Evolutionary conservation across 78 protist species (phyloP).

Genomic region (Planoprotostelium fungivorum): DNA sequence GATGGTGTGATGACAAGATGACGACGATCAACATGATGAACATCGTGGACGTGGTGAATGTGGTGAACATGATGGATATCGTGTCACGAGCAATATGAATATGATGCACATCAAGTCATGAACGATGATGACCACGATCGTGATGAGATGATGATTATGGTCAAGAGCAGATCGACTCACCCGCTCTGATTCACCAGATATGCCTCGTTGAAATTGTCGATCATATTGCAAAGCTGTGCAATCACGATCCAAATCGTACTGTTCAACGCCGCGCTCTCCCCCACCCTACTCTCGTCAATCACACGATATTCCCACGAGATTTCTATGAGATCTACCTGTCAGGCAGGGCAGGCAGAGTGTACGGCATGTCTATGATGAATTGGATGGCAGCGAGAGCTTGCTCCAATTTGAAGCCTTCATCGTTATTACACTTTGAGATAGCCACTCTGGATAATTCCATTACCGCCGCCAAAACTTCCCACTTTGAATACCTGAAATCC

Average conservation of each 20-base stretch:
- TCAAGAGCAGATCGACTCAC: not conserved
- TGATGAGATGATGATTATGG: no score
- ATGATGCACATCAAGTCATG: no score
- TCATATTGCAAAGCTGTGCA: not conserved
- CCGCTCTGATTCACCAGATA: not conserved
- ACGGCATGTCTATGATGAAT: not conserved
- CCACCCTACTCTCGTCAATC: not conserved
- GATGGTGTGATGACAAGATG: no score
- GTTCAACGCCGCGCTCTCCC: not conserved
- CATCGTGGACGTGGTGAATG: no score
- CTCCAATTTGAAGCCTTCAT: not conserved
- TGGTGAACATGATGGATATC: no score
- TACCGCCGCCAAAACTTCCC: not conserved
- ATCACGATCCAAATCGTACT: not conserved
- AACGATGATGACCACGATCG: no score
- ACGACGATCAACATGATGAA: no score
- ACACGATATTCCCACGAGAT: not conserved
- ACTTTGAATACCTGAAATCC: not conserved
- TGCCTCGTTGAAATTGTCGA: not conserved
- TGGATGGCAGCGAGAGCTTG: not conserved
- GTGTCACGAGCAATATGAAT: no score
- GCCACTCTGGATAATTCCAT: not conserved
- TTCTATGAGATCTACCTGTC: not conserved
- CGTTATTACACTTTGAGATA: not conserved
- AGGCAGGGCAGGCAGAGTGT: not conserved